Evolutionary conservation across 2,329 filamentous ascomycete genomes (phyloP).

Genomic region (Xylariaceae sp.): DNA sequence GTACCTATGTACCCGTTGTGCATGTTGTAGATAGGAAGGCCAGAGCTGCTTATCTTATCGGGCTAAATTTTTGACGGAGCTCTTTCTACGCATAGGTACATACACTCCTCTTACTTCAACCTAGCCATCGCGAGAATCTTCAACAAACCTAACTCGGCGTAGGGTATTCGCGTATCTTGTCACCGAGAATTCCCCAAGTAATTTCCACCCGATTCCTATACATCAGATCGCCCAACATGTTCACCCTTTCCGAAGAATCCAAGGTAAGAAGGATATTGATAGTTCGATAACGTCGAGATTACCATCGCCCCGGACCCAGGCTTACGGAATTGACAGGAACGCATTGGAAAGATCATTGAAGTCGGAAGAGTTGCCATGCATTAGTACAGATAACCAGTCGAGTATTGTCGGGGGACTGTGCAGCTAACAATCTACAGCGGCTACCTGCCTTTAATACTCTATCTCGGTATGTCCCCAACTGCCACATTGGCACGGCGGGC

Average conservation of each 20-base stretch:
- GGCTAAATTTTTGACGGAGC: slow-evolving; percentile 13
- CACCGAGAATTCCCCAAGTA: neutral
- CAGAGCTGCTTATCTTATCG: slow-evolving; percentile 8
- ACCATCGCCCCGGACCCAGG: neutral
- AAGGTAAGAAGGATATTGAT: slow-evolving; percentile 66
- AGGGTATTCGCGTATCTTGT: too few species aligned
- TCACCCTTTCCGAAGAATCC: slow-evolving; percentile 88
- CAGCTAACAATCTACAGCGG: slow-evolving; percentile 63
- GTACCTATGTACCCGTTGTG: too few species aligned
- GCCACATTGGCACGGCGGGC: neutral
- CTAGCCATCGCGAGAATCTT: too few species aligned
- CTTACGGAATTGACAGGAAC: slow-evolving; percentile 66
- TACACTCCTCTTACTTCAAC: too few species aligned
- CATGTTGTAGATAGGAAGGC: neutral
- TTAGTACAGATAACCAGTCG: slow-evolving; percentile 67
- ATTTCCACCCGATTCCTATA: neutral
- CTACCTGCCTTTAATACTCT: slow-evolving; percentile 95
- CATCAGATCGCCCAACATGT: slow-evolving; percentile 49
- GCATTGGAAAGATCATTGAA: slow-evolving; percentile 96
- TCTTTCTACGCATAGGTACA: neutral
- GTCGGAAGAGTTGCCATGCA: slow-evolving; percentile 91
- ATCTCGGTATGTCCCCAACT: slow-evolving; percentile 71
- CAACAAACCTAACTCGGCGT: slow-evolving; percentile 12
- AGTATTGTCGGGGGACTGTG: neutral
- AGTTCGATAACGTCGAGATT: neutral